Evolutionary conservation across 805 yeast genomes (phyloP), one percentile per base, ranked within the genome.

Genomic region (Yamadazyma tumulicola): DNA sequence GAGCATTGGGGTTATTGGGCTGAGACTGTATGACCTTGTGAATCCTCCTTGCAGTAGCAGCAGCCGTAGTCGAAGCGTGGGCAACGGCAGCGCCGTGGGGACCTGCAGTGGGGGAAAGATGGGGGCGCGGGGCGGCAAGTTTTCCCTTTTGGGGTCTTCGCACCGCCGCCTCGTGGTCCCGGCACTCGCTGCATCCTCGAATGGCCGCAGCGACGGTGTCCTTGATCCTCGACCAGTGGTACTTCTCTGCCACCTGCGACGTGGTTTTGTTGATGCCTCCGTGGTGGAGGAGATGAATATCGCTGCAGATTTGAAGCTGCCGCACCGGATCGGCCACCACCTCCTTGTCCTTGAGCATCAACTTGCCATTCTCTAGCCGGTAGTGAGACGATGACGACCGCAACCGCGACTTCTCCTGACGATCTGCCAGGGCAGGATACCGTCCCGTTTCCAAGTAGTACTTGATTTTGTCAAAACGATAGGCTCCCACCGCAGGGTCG

Each of bases 221-320:
- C 58, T 93, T 89, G 43, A 91, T 84, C 33, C 95, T 75, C 1
- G 87, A 76, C 97, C 97, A 91, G 56, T 87, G 95, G 48, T 84
- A 91, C 46, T 75, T 74, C 42, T 84, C 93, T 1, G 89, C 75
- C 12, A 93, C 75, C 12, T 74, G 61, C 0, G 91, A 64, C 0
- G 96, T 88, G 2, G 95, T 81, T 51, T 81, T 85, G 61, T 91
- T 91, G 43, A 91, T 87, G 8, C 97, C 97, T 9, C 81, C 81
- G 54, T 91, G 98, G 29, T 72, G 75, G 14, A 71, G 57, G 43
- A 71, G 53, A 54, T 91, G 98, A 14, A 77, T 61, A 28, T 80
- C 82, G 6, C 77, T 70, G 21, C 89, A 85, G 19, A 91, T 79
- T 43, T 77, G 80, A 29, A 81, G 53, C 59, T 89, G 97, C 33